Conservation (phyloP, 768 basidiomycete species). For the Cystobasidium tubakii region DNA sequence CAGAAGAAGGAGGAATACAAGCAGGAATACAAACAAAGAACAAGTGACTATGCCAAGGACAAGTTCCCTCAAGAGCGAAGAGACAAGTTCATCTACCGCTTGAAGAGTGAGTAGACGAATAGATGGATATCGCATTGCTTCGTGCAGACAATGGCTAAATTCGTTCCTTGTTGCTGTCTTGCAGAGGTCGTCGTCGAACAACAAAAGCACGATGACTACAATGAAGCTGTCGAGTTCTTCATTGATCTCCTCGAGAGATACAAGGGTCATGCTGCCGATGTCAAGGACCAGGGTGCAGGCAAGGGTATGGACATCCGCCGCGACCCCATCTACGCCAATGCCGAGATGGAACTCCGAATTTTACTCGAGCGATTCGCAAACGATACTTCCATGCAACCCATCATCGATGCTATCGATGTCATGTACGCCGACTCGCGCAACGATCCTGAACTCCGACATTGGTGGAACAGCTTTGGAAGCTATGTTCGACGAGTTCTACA, state of each 20-base stretch:
- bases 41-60: slow-evolving; percentile 65
- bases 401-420: slow-evolving; percentile 65
- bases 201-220: slow-evolving; percentile 86
- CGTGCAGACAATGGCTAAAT: too few species aligned
- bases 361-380: slow-evolving; percentile 89
- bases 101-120: slow-evolving; percentile 70
- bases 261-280: slow-evolving; percentile 54
- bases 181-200: slow-evolving; percentile 64
- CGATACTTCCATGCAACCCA: slow-evolving; percentile 59
- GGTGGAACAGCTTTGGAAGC: slow-evolving; percentile 43
- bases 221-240: slow-evolving; percentile 57
- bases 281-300: slow-evolving; percentile 49
- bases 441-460: slow-evolving; percentile 61
- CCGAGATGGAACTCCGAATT: slow-evolving; percentile 58
- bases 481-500: slow-evolving; percentile 45
- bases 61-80: slow-evolving; percentile 86
- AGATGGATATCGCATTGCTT: too few species aligned
- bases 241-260: slow-evolving; percentile 51
- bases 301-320: slow-evolving; percentile 49
- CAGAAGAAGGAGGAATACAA: slow-evolving; percentile 49
- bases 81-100: slow-evolving; percentile 85
- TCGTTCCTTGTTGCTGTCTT: slow-evolving; percentile 51
- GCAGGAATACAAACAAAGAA: slow-evolving; percentile 57
- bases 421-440: slow-evolving; percentile 68
- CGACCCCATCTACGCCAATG: slow-evolving; percentile 56